A percentile compares a stretch with the other conserved stretches of the same genome.
These are phyloP conservation scores for Camelina laxa DNA, from an alignment of 345 rosid species.

Conservation along the genomic window DNA sequence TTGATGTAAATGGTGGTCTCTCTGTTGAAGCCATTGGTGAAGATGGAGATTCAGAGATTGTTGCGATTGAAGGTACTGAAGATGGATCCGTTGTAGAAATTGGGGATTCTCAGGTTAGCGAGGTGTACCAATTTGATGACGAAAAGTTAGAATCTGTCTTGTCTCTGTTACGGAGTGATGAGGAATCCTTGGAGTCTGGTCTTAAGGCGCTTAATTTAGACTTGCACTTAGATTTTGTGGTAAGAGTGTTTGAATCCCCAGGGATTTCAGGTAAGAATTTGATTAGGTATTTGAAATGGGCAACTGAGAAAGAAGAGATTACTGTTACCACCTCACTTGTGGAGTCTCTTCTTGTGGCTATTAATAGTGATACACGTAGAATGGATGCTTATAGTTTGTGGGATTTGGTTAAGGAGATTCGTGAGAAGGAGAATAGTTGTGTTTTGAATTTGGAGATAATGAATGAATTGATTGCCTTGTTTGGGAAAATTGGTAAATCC, in stretches of 20 bases:
- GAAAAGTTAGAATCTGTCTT: slow-evolving; percentile 64
- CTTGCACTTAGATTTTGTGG: slow-evolving; percentile 56
- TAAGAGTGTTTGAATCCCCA: slow-evolving; percentile 63
- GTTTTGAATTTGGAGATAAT: slow-evolving; percentile 56
- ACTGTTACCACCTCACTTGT: slow-evolving; percentile 46
- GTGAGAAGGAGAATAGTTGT: slow-evolving; percentile 41
- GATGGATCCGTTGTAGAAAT: slow-evolving; percentile 33
- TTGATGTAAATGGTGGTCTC: slow-evolving; percentile 23
- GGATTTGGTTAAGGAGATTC: slow-evolving; percentile 73
- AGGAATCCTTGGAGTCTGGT: slow-evolving; percentile 59
- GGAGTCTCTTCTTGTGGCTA: slow-evolving; percentile 54
- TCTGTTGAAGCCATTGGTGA: slow-evolving; percentile 24
- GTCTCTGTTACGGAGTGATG: slow-evolving; percentile 69
- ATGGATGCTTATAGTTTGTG: slow-evolving; percentile 63
- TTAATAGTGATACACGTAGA: slow-evolving; percentile 52
- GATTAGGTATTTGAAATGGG: slow-evolving; percentile 73
- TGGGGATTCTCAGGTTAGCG: slow-evolving; percentile 34
- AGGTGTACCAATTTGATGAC: slow-evolving; percentile 50
- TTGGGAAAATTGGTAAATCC: slow-evolving; percentile 71
- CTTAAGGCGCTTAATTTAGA: slow-evolving; percentile 53
- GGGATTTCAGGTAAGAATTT: slow-evolving; percentile 57
- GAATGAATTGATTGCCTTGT: slow-evolving; percentile 66
- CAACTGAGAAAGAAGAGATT: slow-evolving; percentile 44
- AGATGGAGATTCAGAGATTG: slow-evolving; percentile 28
- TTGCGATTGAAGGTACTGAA: slow-evolving; percentile 9